Evolutionary conservation across 1,139 yeast species (phyloP), one percentile per base, ranked within the genome.

Genomic region (Blastobotrys niveus): DNA sequence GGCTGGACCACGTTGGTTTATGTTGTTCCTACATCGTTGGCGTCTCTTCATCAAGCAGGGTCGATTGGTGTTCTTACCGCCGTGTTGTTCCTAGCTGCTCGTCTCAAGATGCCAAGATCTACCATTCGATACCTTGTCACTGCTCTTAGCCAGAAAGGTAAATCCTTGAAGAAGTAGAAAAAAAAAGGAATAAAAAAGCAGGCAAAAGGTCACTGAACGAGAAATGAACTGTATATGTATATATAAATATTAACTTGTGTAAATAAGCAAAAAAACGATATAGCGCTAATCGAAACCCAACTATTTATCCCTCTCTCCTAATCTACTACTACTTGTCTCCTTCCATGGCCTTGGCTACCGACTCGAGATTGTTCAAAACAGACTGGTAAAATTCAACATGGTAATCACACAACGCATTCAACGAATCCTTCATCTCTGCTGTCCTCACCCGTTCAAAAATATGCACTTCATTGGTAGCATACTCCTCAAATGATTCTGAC

Each of bases 21-120:
- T 63, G 73, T 88, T 51, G 98, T 91, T 15, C 99, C 99, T 30
- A 80, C 86, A 33, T 85, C 95, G 15, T 67, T 91, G 41, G 99
- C 96, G 1, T 94, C 97, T 7, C 77, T 89, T 6, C 99, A 93
- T 63, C 99, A 93, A 69, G 96, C 96, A 12, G 97, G 98, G 52
- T 95, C 97, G 0, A 70, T 93, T 58, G 95, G 94, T 0, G 72
- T 93, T 45, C 71, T 93, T 56, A 91, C 98, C 0, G 73, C 84
- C 12, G 76, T 87, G 21, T 70, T 91, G 52, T 72, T 87, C 2
- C 75, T 85, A 52, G 77, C 82, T 18, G 77, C 87, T 26, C 75
- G 79, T 49, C 70, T 91, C 54, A 78, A 82, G 55, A 75, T 73
- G 54, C 95, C 97, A 30, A 76, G 93, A 39, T 44, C 57, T 7